These are phyloP conservation scores for Bipolaris sorokiniana DNA, from an alignment of 2,329 filamentous ascomycete species.

Conservation along the genomic window DNA sequence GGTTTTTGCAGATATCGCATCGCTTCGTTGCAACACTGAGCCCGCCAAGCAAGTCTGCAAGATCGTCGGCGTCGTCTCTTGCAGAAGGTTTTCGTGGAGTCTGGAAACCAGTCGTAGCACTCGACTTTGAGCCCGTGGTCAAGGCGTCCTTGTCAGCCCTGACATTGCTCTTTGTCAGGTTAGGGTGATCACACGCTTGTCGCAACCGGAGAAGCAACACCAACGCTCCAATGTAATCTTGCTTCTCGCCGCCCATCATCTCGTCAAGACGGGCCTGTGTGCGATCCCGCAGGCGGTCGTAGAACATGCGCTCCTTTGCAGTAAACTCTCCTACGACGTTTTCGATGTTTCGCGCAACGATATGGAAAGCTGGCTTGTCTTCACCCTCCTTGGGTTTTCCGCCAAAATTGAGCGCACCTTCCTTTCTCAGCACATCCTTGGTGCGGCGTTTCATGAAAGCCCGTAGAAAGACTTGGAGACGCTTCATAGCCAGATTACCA, in stretches of 20 bases:
- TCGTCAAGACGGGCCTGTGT: conserved; percentile 85
- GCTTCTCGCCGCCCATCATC: conserved; percentile 80
- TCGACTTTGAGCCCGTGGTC: conserved; percentile 62
- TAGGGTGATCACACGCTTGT: conserved; percentile 94
- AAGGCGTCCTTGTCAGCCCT: conserved; percentile 87
- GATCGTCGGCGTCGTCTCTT: conserved; percentile 74
- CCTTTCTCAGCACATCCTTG: conserved; percentile 92
- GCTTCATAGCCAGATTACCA: conserved; percentile 84
- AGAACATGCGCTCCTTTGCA: conserved; percentile 81
- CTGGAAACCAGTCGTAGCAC: conserved; percentile 43
- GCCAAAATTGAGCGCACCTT: conserved; percentile 78
- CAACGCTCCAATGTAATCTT: conserved; percentile 92
- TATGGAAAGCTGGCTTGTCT: conserved; percentile 76
- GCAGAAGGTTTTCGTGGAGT: conserved; percentile 47
- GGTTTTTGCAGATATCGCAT: conserved; percentile 82
- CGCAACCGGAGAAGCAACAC: conserved; percentile 88
- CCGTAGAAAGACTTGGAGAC: conserved; percentile 82
- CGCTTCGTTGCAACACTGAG: conserved; percentile 78
- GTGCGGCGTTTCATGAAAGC: conserved; percentile 99
- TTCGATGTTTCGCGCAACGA: conserved; percentile 88
- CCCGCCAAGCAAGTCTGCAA: conserved; percentile 85
- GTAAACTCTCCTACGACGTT: conserved; percentile 80
- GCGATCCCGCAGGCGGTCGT: conserved; percentile 79
- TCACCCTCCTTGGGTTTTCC: conserved; percentile 67
- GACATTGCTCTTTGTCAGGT: conserved; percentile 83